Evolutionary conservation across 208 protist genomes (phyloP).

Genomic region (Trypanosoma conorhini): DNA sequence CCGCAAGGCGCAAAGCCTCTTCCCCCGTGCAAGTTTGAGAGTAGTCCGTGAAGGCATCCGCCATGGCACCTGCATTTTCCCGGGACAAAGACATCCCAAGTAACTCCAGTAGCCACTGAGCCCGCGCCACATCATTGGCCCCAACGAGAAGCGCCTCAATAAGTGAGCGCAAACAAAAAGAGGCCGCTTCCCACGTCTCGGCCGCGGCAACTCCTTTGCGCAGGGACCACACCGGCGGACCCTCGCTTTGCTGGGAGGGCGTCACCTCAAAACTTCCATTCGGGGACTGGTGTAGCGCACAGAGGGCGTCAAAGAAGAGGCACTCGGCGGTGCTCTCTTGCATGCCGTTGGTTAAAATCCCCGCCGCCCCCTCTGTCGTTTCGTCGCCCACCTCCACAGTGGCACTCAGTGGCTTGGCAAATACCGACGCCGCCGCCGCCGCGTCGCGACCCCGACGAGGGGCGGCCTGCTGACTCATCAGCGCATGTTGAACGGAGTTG

Average conservation of each 20-base stretch:
- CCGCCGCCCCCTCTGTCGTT: background rate
- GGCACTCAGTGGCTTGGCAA: conserved; percentile 9
- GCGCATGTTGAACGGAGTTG: conserved; percentile 21
- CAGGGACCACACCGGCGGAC: conserved; percentile 25
- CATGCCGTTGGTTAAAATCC: background rate
- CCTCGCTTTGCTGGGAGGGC: background rate
- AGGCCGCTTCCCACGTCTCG: conserved; percentile 9
- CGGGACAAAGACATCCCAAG: conserved; percentile 10
- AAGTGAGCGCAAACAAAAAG: conserved; percentile 12
- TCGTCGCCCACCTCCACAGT: background rate
- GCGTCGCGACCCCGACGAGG: conserved; percentile 6
- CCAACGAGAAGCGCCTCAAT: conserved; percentile 36
- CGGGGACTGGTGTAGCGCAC: conserved; percentile 48
- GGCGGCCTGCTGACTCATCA: background rate
- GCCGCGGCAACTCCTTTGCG: conserved; percentile 20
- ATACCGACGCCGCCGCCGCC: background rate
- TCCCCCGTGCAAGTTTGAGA: conserved; percentile 18
- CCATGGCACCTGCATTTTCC: conserved; percentile 12
- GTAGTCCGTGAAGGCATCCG: conserved; percentile 27
- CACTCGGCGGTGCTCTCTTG: background rate
- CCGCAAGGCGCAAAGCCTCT: conserved; percentile 38
- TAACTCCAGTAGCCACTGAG: conserved; percentile 26
- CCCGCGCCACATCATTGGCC: conserved; percentile 38
- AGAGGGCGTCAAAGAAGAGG: conserved; percentile 67
- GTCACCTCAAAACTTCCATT: conserved; percentile 36